Percentiles rank a stretch among this genome's conserved stretches.
Conservation (phyloP, 352 stramenopile genomes). For the Peronospora tabacina region DNA sequence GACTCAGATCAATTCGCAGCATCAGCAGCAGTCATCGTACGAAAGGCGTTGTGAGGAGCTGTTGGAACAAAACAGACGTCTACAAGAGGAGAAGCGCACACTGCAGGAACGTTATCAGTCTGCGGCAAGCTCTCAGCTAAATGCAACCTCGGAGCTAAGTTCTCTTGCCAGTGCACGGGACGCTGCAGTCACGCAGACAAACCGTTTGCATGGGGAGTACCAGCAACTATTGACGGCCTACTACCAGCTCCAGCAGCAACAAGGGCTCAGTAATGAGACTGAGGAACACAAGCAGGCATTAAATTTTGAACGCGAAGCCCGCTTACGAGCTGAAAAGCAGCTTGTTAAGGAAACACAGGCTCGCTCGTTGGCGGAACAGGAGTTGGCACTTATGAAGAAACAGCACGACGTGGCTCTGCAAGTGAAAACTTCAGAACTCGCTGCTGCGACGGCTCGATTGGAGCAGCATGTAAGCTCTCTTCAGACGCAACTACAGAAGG, state of each 20-base stretch:
- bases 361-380: constrained; percentile 52
- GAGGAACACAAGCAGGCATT: constrained; percentile 54
- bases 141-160: constrained; percentile 43
- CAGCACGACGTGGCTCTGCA: constrained; percentile 56
- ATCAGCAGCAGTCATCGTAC: constrained; percentile 60
- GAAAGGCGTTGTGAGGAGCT: constrained; percentile 68
- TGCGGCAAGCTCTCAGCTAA: constrained; percentile 44
- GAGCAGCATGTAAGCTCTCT: constrained; percentile 37
- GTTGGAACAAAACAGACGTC: constrained; percentile 45
- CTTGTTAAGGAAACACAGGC: constrained; percentile 53
- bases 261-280: constrained; percentile 39
- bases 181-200: constrained; percentile 62
- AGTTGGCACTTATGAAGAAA: constrained; percentile 65
- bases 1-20: constrained; percentile 71
- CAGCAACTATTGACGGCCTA: constrained; percentile 65
- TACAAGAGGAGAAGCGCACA: constrained; percentile 58
- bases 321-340: constrained; percentile 48
- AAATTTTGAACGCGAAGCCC: constrained; percentile 54
- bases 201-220: constrained; percentile 63
- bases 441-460: constrained; percentile 34
- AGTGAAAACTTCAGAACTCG: constrained; percentile 50
- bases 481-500: constrained; percentile 29
- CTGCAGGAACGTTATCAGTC: constrained; percentile 59
- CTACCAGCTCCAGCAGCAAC: constrained; percentile 59
- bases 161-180: constrained; percentile 53